Conservation (phyloP, 805 yeast genomes). For the Cyberlindnera samutprakarnensis region DNA sequence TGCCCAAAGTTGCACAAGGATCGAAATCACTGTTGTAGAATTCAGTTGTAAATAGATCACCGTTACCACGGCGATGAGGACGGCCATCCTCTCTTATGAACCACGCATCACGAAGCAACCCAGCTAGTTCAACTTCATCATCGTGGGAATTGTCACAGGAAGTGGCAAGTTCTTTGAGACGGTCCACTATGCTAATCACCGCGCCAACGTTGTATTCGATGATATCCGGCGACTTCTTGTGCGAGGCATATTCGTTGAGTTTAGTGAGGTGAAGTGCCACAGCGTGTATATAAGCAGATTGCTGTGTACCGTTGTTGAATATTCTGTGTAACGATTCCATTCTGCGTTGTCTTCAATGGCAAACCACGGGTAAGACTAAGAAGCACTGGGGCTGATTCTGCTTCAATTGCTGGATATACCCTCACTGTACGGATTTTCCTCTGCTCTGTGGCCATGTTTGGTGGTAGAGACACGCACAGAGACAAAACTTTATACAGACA, state of each 20-base stretch:
- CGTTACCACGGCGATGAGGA: not conserved
- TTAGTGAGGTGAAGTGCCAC: constrained; percentile 8
- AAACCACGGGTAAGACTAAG: too few species aligned
- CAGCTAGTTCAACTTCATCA: constrained; percentile 1
- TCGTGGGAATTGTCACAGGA: constrained; percentile 1
- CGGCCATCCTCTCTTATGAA: constrained; percentile 12
- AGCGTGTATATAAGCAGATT: constrained; percentile 7
- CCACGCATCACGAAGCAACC: constrained; percentile 7
- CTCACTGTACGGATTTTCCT: too few species aligned
- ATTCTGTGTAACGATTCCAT: constrained; percentile 5
- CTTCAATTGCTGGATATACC: too few species aligned
- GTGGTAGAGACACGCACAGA: too few species aligned
- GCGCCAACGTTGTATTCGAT: constrained; percentile 38
- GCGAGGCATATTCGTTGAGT: constrained; percentile 8
- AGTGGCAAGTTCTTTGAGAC: constrained; percentile 3
- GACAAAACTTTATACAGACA: too few species aligned
- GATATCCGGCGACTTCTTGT: constrained; percentile 4
- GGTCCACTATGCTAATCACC: constrained; percentile 25
- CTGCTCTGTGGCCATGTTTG: too few species aligned
- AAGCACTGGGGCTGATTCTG: too few species aligned
- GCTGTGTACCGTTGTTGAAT: constrained; percentile 5
- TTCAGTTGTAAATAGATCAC: not conserved
- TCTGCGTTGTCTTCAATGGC: not conserved
- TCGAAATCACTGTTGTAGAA: constrained; percentile 14
- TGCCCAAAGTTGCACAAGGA: constrained; percentile 11